Conservation (phyloP, 2,329 filamentous ascomycete species). For the Alternaria viburni region DNA sequence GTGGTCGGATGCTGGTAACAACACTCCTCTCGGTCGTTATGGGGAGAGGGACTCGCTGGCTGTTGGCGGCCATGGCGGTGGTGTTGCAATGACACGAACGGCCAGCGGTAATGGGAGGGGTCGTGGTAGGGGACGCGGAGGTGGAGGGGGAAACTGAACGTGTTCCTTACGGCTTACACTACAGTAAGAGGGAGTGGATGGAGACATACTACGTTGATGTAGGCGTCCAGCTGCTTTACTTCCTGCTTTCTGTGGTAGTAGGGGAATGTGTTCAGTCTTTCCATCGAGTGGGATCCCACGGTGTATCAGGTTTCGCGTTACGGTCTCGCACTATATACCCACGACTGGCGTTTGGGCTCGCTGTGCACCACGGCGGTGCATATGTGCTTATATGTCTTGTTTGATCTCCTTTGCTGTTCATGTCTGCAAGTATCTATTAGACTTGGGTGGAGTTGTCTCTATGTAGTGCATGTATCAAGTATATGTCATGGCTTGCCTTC, state of each 20-base stretch:
- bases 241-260: too few relatives aligned
- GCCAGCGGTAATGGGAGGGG: conserved; percentile 47
- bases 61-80: conserved; percentile 33
- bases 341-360: conserved; percentile 14
- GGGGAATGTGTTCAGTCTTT: background rate
- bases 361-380: background rate
- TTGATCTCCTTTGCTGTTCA: background rate
- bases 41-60: conserved; percentile 30
- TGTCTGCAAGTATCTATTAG: background rate
- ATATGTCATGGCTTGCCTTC: background rate
- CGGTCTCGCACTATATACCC: conserved; percentile 20
- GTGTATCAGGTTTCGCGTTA: conserved; percentile 2
- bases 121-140: conserved; percentile 35
- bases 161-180: background rate
- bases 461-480: background rate
- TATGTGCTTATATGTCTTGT: background rate
- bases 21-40: conserved; percentile 44
- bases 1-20: conserved; percentile 44
- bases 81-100: conserved; percentile 46
- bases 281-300: background rate
- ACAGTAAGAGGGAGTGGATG: background rate
- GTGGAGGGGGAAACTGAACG: background rate
- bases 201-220: background rate
- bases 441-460: background rate
- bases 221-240: background rate